A percentile compares a stretch with the other conserved stretches of the same genome.
phyloP scores from a whole-genome alignment of 768 basidiomycete species.

The Suillus americanus region DNA sequence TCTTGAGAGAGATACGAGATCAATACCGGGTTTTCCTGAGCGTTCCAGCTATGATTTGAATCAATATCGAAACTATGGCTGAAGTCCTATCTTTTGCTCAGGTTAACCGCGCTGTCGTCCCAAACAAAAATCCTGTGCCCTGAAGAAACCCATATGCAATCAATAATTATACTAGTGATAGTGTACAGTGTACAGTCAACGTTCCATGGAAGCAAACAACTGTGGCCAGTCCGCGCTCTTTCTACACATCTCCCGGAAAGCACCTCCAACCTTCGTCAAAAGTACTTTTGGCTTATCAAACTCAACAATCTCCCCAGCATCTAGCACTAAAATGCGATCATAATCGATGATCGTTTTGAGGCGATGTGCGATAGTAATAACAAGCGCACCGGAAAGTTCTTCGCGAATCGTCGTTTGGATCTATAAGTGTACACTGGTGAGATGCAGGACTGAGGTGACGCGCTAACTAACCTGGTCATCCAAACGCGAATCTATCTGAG shows the following conservation, averaged over 20 bases:
- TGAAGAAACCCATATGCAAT: not conserved
- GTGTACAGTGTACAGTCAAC: not conserved
- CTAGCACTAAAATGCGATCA: slow-evolving; percentile 72
- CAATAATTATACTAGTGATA: not conserved
- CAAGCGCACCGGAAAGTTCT: slow-evolving; percentile 67
- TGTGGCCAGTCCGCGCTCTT: slow-evolving; percentile 55
- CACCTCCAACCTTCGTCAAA: slow-evolving; percentile 50
- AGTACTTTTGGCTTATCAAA: slow-evolving; percentile 67
- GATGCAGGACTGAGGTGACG: not conserved
- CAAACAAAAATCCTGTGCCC: not conserved
- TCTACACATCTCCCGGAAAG: slow-evolving; percentile 68
- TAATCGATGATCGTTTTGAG: slow-evolving; percentile 78
- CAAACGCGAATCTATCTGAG: slow-evolving; percentile 68
- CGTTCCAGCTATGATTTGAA: not conserved
- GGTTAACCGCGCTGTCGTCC: not conserved
- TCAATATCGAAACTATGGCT: not conserved
- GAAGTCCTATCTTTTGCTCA: not conserved
- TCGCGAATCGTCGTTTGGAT: slow-evolving; percentile 75
- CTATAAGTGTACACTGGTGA: slow-evolving; percentile 30
- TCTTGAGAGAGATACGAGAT: slow-evolving; percentile 36
- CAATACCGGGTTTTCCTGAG: slow-evolving; percentile 46
- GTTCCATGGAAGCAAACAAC: slow-evolving; percentile 30
- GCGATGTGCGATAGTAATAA: slow-evolving; percentile 84
- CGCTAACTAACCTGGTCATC: slow-evolving; percentile 55
- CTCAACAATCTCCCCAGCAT: slow-evolving; percentile 70